These are phyloP conservation scores for Penicillium crystallinum DNA, from an alignment of 495 filamentous ascomycete genomes.

Conservation along the genomic window DNA sequence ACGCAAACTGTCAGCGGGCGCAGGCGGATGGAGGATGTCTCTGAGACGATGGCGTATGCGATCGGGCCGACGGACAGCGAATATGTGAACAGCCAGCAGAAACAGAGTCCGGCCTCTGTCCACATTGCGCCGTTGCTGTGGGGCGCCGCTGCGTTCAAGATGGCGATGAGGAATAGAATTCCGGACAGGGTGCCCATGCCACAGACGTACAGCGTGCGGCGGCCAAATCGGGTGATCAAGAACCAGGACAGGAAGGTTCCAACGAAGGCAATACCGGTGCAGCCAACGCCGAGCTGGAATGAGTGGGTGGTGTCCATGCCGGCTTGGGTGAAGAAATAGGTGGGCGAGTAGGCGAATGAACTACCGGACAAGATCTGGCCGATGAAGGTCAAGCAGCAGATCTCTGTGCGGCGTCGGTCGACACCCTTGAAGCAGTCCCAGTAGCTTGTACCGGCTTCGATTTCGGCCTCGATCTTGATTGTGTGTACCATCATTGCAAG, in stretches of 20 bases:
- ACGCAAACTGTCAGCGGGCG: constrained; percentile 62
- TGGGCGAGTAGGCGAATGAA: constrained; percentile 65
- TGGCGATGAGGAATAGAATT: constrained; percentile 61
- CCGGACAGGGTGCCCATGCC: constrained; percentile 52
- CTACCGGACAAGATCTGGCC: constrained; percentile 71
- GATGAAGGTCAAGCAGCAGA: constrained; percentile 62
- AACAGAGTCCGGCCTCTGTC: constrained; percentile 49
- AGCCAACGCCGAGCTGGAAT: constrained; percentile 44
- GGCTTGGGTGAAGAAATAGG: constrained; percentile 67
- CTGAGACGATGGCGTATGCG: constrained; percentile 66
- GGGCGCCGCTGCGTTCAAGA: constrained; percentile 49
- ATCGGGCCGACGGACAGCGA: constrained; percentile 67
- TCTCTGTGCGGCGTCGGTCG: constrained; percentile 66
- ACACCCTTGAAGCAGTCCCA: constrained; percentile 67
- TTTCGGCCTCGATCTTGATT: constrained; percentile 52
- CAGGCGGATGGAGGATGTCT: constrained; percentile 60
- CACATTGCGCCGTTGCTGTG: constrained; percentile 32
- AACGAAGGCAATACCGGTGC: constrained; percentile 58
- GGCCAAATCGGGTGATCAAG: constrained; percentile 47
- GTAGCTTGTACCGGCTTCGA: constrained; percentile 54
- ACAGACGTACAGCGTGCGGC: constrained; percentile 63
- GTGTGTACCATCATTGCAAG: constrained; percentile 59
- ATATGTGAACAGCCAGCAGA: constrained; percentile 64
- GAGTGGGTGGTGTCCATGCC: constrained; percentile 51
- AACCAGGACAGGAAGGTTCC: constrained; percentile 52